Evolutionary conservation across 306 rosid species (phyloP).

Genomic region (Inga leiocalycina): DNA sequence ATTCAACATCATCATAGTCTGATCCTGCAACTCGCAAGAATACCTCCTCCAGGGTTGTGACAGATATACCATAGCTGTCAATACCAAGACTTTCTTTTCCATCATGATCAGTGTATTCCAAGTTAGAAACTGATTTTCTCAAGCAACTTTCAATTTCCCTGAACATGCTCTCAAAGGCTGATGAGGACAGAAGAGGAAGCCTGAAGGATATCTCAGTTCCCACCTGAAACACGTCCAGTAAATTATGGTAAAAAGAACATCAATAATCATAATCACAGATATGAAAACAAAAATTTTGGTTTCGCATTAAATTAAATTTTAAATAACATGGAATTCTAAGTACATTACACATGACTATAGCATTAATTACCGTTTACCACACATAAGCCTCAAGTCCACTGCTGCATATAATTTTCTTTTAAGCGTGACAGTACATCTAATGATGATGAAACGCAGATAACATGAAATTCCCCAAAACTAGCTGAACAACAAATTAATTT

Average conservation of each 20-base stretch:
- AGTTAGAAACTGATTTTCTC: constrained; percentile 47
- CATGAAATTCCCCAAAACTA: constrained; percentile 15
- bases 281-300: background rate
- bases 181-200: constrained; percentile 92
- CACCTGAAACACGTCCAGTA: constrained; percentile 62
- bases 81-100: constrained; percentile 66
- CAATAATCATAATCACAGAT: constrained; percentile 22
- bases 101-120: constrained; percentile 42
- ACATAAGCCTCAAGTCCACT: background rate
- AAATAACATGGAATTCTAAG: constrained; percentile 12
- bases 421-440: background rate
- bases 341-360: background rate
- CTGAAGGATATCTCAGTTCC: constrained; percentile 98
- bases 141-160: constrained; percentile 95
- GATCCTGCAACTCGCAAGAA: constrained; percentile 93
- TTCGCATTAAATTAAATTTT: background rate
- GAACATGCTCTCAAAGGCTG: constrained; percentile 84
- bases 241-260: constrained; percentile 28
- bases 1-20: constrained; percentile 64
- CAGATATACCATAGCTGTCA: constrained; percentile 96
- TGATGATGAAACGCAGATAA: constrained; percentile 2
- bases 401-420: background rate
- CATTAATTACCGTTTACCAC: background rate
- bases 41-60: constrained; percentile 97
- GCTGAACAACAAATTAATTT: constrained; percentile 16